Percentiles rank a stretch among this genome's conserved stretches.
These are phyloP conservation scores for Quercus tomentella DNA, from an alignment of 331 rosid genomes.

Conservation along the genomic window DNA sequence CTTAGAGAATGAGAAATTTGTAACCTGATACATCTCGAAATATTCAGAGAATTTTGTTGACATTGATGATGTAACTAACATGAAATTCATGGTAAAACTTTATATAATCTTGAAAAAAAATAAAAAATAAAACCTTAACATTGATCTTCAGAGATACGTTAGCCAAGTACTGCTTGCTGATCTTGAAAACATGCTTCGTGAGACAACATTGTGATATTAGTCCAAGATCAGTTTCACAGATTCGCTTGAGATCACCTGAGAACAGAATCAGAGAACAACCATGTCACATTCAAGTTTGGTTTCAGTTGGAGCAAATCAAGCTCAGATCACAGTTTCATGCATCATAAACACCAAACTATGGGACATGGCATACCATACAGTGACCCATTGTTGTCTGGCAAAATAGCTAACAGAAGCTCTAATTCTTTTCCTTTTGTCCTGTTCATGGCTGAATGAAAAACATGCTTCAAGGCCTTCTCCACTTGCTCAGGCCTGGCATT, in stretches of 20 bases:
- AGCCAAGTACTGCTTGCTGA: slow-evolving; percentile 87
- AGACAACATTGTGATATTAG: slow-evolving; percentile 90
- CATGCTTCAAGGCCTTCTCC: slow-evolving; percentile 91
- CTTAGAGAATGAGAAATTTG: neutral
- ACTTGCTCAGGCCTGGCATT: slow-evolving; percentile 94
- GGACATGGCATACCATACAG: slow-evolving; percentile 60
- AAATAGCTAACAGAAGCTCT: slow-evolving; percentile 82
- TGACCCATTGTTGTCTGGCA: slow-evolving; percentile 95
- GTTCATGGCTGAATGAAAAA: slow-evolving; percentile 75
- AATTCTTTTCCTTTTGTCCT: slow-evolving; percentile 90
- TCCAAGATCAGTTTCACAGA: slow-evolving; percentile 93
- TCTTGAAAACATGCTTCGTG: slow-evolving; percentile 91
- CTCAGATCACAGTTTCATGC: neutral
- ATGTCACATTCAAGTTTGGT: neutral
- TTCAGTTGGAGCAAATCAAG: slow-evolving; percentile 5
- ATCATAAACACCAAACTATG: neutral
- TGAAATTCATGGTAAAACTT: neutral
- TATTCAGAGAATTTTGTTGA: neutral
- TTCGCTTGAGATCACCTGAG: slow-evolving; percentile 91
- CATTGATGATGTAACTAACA: neutral
- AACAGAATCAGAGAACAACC: slow-evolving; percentile 3
- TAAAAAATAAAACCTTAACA: slow-evolving; percentile 66
- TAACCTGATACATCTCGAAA: neutral
- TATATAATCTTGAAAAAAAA: neutral
- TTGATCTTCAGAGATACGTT: slow-evolving; percentile 93